These are phyloP conservation scores for Calonectria pseudoturangicola DNA, from an alignment of 2,329 filamentous ascomycete species.

Conservation along the genomic window DNA sequence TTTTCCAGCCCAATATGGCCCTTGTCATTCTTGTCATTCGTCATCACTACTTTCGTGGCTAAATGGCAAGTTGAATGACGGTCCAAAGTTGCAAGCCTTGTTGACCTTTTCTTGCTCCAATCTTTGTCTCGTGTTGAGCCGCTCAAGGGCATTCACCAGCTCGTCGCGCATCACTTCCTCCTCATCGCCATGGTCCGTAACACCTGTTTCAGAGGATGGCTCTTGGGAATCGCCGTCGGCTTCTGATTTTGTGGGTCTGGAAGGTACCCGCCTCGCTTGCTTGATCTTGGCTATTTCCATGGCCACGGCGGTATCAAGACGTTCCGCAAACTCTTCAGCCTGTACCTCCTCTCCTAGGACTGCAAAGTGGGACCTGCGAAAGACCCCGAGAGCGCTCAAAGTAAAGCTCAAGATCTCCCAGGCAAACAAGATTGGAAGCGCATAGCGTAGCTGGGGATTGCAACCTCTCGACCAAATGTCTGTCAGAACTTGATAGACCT, in stretches of 20 bases:
- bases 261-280: not conserved
- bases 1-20: no score
- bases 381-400: slow-evolving; percentile 24
- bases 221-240: not conserved
- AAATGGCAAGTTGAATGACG: slow-evolving; percentile 34
- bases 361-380: slow-evolving; percentile 33
- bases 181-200: slow-evolving; percentile 1
- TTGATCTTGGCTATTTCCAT: slow-evolving; percentile 19
- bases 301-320: slow-evolving; percentile 23
- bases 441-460: slow-evolving; percentile 46
- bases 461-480: slow-evolving; percentile 49
- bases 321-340: slow-evolving; percentile 19
- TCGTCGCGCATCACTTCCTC: slow-evolving; percentile 24
- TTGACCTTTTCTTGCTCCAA: slow-evolving; percentile 4
- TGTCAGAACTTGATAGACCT: slow-evolving; percentile 44
- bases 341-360: slow-evolving; percentile 27
- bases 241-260: not conserved
- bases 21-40: not conserved
- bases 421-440: slow-evolving; percentile 47
- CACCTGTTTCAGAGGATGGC: not conserved
- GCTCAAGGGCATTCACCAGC: slow-evolving; percentile 18
- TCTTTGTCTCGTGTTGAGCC: slow-evolving; percentile 23
- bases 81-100: slow-evolving; percentile 28
- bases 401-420: slow-evolving; percentile 39
- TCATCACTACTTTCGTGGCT: not conserved